A percentile compares a stretch with the other conserved stretches of the same genome.
Conservation (phyloP, 2,329 filamentous ascomycete species). For the Sarocladium oryzae region DNA sequence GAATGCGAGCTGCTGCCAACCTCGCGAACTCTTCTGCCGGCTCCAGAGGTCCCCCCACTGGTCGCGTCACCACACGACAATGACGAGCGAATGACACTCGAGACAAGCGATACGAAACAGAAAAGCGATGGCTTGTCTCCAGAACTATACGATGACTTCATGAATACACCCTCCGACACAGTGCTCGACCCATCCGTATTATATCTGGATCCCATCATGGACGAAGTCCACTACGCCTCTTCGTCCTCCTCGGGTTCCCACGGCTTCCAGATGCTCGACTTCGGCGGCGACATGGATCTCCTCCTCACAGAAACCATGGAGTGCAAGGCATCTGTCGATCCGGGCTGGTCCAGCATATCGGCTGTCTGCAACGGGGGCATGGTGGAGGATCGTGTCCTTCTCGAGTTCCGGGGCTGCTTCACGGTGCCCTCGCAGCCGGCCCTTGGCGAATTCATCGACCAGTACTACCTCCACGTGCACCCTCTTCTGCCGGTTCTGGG, state of each 20-base stretch:
- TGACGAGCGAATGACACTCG: background rate
- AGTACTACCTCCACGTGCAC: slow-evolving; percentile 23
- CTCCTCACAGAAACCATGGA: slow-evolving; percentile 16
- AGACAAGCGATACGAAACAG: background rate
- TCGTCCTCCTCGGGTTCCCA: background rate
- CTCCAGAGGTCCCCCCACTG: background rate
- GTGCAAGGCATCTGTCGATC: background rate
- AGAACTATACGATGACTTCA: background rate
- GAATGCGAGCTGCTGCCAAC: background rate
- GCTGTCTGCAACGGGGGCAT: background rate
- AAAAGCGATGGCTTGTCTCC: background rate
- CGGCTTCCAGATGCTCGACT: slow-evolving; percentile 6
- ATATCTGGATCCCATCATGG: background rate
- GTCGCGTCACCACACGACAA: background rate
- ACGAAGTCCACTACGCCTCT: background rate
- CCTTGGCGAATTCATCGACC: slow-evolving; percentile 21
- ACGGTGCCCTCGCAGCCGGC: slow-evolving; percentile 16
- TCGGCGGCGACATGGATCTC: slow-evolving; percentile 17
- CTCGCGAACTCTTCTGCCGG: background rate
- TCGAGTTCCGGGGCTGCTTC: slow-evolving; percentile 20
- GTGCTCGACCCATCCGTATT: background rate
- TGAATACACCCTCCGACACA: background rate
- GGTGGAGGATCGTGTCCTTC: slow-evolving; percentile 18
- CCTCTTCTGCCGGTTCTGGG: slow-evolving; percentile 20
- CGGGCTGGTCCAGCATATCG: background rate